Evolutionary conservation across 1,284 basidiomycete genomes (phyloP), one percentile per base, ranked within the genome.

Genomic region (Phylloboletellus chloephorus): DNA sequence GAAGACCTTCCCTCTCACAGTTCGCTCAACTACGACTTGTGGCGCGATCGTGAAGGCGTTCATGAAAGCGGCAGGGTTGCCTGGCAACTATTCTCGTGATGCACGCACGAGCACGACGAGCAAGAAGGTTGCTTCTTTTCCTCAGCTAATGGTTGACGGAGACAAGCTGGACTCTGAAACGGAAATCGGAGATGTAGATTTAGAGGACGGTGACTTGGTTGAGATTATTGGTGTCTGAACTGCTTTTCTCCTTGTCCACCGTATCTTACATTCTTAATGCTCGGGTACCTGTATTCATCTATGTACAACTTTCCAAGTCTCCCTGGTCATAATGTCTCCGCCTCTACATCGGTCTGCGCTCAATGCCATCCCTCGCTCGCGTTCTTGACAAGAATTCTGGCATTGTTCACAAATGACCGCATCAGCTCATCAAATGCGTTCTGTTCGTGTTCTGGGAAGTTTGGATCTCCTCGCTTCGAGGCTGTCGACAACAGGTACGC

Each of bases 351-450:
- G 31, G 31, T 12, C 23, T 15, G 22, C 19, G 25, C 15, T 58
- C 42, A 66, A 30, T 61, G 56, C 68, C 66, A 71, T 25, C 60
- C 63, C 12, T 62, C 69, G 13, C 52, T 61, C 7, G 82, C 72
- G 60, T 88, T 88, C 48, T 81, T 73, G 33, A 78, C 78, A 32
- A 88, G 62, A 58, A 88, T 85, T 41, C 84, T 69, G 5, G 82
- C 76, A 52, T 88, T 88, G 52, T 88, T 88, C 31, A 88, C 84
- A 52, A 88, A 87, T n/a, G 82, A 84, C 24, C 84, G 75, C 39
- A 88, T 81, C 34, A 88, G 71, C 53, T 88, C 85, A 54, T 88
- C 84, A 54, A 86, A 88, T 8, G 81, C 82, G 47, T 67, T 72
- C n/a, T 76, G 73, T 52, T 87, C 84, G 26, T 68, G 60, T 52